These are phyloP conservation scores for Aureobasidium sp. DNA, from an alignment of 2,329 filamentous ascomycete species.

Conservation along the genomic window DNA sequence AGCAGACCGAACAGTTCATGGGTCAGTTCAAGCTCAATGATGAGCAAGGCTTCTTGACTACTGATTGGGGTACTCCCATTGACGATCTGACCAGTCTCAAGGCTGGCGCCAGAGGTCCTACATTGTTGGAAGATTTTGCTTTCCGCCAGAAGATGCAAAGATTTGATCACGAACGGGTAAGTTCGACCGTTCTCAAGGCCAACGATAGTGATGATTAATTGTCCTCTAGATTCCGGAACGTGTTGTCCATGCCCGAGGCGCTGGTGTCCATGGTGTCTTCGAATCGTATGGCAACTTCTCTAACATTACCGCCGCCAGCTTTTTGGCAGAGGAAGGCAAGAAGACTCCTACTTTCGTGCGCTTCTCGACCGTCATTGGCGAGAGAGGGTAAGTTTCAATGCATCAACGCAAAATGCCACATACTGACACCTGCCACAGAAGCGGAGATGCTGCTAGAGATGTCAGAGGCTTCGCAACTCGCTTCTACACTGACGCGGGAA, in stretches of 20 bases:
- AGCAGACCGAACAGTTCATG: slow-evolving; percentile 8
- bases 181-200: not conserved
- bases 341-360: slow-evolving; percentile 57
- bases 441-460: slow-evolving; percentile 61
- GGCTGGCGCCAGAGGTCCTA: slow-evolving; percentile 40
- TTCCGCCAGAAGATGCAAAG: slow-evolving; percentile 63
- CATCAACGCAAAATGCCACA: not conserved
- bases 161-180: slow-evolving; percentile 65
- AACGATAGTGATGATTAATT: slow-evolving; percentile 35
- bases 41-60: slow-evolving; percentile 8
- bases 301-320: slow-evolving; percentile 48
- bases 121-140: slow-evolving; percentile 60
- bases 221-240: slow-evolving; percentile 48
- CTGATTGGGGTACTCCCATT: slow-evolving; percentile 12
- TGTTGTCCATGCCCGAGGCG: slow-evolving; percentile 17
- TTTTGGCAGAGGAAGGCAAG: slow-evolving; percentile 52
- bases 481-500: slow-evolving; percentile 65
- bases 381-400: slow-evolving; percentile 37
- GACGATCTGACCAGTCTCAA: slow-evolving; percentile 10
- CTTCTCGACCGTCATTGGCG: slow-evolving; percentile 68
- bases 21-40: slow-evolving; percentile 11
- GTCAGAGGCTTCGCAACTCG: slow-evolving; percentile 65
- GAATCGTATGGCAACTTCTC: slow-evolving; percentile 50
- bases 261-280: slow-evolving; percentile 30
- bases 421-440: slow-evolving; percentile 29